A percentile compares a stretch with the other conserved stretches of the same genome.
Conservation (phyloP, 352 stramenopile species). For the Pythium aristosporum region DNA sequence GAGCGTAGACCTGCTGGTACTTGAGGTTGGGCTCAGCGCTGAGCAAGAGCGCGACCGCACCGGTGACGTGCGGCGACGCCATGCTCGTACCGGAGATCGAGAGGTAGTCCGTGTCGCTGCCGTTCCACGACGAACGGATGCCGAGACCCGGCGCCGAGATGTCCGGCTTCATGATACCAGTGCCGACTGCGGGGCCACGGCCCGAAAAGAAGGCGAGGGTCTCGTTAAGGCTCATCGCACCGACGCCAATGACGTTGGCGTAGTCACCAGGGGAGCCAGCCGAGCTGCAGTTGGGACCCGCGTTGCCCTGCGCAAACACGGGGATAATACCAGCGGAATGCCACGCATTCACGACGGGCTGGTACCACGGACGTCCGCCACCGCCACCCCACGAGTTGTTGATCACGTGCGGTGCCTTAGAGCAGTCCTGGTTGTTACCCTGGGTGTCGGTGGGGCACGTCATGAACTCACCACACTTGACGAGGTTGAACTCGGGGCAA, state of each 20-base stretch:
- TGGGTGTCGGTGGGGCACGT: constrained; percentile 7
- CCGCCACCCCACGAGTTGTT: neutral
- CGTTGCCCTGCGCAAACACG: constrained; percentile 33
- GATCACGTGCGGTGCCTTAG: constrained; percentile 16
- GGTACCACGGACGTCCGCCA: neutral
- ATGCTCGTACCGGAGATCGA: constrained; percentile 28
- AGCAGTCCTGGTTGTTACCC: constrained; percentile 21
- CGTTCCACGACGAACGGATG: constrained; percentile 18
- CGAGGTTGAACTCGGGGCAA: constrained; percentile 10
- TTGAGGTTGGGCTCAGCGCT: constrained; percentile 20
- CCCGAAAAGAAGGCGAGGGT: constrained; percentile 21
- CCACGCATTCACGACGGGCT: constrained; percentile 21
- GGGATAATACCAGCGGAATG: constrained; percentile 30
- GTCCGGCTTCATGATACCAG: constrained; percentile 25
- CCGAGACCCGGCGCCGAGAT: constrained; percentile 23
- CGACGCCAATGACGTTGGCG: constrained; percentile 31
- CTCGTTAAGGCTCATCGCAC: constrained; percentile 19
- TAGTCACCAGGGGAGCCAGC: constrained; percentile 24
- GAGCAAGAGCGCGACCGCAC: constrained; percentile 28
- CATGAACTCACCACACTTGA: constrained; percentile 20
- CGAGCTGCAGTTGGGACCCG: constrained; percentile 28
- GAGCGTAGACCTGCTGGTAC: constrained; percentile 17
- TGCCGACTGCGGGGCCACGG: constrained; percentile 12
- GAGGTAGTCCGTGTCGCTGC: neutral
- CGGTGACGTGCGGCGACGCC: constrained; percentile 28